Conservation (phyloP, 768 basidiomycete genomes). For the Mycena haematopus region DNA sequence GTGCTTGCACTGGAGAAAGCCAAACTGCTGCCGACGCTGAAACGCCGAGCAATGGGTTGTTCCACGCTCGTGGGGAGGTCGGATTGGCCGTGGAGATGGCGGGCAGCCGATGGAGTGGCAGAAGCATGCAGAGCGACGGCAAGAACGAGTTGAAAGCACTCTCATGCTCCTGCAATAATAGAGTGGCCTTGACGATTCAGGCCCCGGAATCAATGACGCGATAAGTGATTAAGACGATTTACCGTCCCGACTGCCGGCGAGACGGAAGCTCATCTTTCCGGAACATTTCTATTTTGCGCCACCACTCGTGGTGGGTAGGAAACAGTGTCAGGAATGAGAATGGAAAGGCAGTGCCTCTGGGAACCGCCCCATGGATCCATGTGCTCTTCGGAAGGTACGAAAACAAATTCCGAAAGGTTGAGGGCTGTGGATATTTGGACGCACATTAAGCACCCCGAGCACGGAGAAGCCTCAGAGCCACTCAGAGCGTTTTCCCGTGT, state of each 20-base stretch:
- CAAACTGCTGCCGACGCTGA: background rate
- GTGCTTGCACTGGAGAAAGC: background rate
- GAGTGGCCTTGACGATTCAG: background rate
- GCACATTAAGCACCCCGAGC: background rate
- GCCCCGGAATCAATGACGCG: conserved; percentile 5
- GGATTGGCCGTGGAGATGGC: background rate
- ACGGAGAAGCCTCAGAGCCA: background rate
- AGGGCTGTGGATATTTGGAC: too few species aligned
- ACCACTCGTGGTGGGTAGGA: background rate
- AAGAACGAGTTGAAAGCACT: background rate
- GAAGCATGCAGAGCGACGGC: background rate
- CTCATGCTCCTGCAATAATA: background rate
- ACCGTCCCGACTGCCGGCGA: conserved; percentile 15
- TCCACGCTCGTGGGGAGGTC: conserved; percentile 21
- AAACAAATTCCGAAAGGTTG: background rate
- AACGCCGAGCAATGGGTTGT: background rate
- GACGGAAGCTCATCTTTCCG: background rate
- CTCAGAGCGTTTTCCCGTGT: too few species aligned
- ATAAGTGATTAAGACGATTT: conserved; percentile 6
- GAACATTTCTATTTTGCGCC: background rate
- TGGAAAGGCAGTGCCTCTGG: background rate
- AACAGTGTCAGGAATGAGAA: background rate
- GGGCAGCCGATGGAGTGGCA: conserved; percentile 1
- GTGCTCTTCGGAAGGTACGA: background rate
- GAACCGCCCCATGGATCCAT: conserved; percentile 8